Evolutionary conservation across 2,329 filamentous ascomycete species (phyloP), one percentile per base, ranked within the genome.

Genomic region (Arthrobotrys iridis): DNA sequence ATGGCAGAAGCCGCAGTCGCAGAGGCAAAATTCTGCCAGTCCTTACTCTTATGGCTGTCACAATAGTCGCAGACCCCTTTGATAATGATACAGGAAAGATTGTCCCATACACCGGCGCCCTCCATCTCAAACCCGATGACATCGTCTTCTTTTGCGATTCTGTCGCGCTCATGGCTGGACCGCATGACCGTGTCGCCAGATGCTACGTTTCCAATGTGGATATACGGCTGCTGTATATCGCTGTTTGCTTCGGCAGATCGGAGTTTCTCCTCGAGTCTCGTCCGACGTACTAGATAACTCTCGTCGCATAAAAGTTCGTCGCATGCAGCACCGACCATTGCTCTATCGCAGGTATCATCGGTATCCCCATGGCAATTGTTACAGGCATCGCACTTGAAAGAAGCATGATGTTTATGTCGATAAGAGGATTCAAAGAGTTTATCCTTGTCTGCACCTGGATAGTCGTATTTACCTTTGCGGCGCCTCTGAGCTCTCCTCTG

Each of bases 41-140:
- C 63, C 26, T 82, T 82, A 59, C 78, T 81, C 65, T 83, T 83
- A 70, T 84, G 82, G 20, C 81, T 81, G 66, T 84, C 83, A 0
- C 81, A 80, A 43, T 84, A 84, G 77, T 84, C 81, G 33, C 81
- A 83, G 0, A 83, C 80, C 1, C 83, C 83, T 72, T 79, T 81
- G 59, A 81, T 80, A 30, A 81, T 58, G 2, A 81, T 76, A 20
- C 77, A 81, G 1, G 79, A 79, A 3, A 81, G 46, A n/a, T 77
- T 75, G 22, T 82, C 80, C 81, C 81, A 83, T 1, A 81, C 78
- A 2, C 82, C 82, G 0, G 81, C 81, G 1, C 80, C 80, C 62
- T 83, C 82, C 81, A 83, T 83, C 40, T 83, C 82, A 33, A 81
- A 82, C 7, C 45, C 79, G 37, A 80, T 79, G 13, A 80, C 75